These are phyloP conservation scores for Pharnaceum exiguum DNA, from an alignment of 148 eudicot genomes.

Conservation along the genomic window DNA sequence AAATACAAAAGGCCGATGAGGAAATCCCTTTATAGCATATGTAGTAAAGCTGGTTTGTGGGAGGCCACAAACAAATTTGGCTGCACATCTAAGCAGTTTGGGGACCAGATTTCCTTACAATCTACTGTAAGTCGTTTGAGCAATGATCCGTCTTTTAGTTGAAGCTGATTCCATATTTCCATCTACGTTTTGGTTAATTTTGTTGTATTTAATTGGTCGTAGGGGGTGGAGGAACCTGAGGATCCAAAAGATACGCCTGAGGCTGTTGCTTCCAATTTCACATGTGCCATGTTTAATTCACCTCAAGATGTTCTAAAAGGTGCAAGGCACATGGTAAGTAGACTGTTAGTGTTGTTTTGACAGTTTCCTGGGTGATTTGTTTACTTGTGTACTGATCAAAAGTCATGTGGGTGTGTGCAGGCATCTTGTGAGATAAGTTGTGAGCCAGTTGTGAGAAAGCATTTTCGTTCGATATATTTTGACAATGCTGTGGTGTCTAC, in stretches of 20 bases:
- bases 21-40: slow-evolving; percentile 67
- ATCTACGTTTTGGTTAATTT: slow-evolving; percentile 1
- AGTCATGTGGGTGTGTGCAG: slow-evolving; percentile 33
- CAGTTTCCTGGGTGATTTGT: background rate
- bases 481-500: slow-evolving; percentile 91
- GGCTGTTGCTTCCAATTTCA: slow-evolving; percentile 83
- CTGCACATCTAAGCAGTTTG: slow-evolving; percentile 97
- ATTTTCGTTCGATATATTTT: slow-evolving; percentile 84
- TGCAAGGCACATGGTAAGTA: slow-evolving; percentile 97
- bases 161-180: no score
- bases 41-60: slow-evolving; percentile 95
- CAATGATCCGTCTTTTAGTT: background rate
- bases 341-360: background rate
- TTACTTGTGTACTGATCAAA: background rate
- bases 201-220: slow-evolving; percentile 14
- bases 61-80: slow-evolving; percentile 91
- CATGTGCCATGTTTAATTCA: slow-evolving; percentile 74
- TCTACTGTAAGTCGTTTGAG: slow-evolving; percentile 35
- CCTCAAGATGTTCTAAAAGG: slow-evolving; percentile 84
- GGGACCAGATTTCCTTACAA: slow-evolving; percentile 72
- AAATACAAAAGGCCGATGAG: slow-evolving; percentile 82
- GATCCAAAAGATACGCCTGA: slow-evolving; percentile 96
- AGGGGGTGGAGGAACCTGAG: slow-evolving; percentile 85
- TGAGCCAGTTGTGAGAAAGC: slow-evolving; percentile 87
- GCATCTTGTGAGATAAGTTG: slow-evolving; percentile 93